Percentiles rank a stretch among this genome's conserved stretches.
Conservation (phyloP, 2,329 filamentous ascomycete genomes). For the Scolecobasidium constrictum region DNA sequence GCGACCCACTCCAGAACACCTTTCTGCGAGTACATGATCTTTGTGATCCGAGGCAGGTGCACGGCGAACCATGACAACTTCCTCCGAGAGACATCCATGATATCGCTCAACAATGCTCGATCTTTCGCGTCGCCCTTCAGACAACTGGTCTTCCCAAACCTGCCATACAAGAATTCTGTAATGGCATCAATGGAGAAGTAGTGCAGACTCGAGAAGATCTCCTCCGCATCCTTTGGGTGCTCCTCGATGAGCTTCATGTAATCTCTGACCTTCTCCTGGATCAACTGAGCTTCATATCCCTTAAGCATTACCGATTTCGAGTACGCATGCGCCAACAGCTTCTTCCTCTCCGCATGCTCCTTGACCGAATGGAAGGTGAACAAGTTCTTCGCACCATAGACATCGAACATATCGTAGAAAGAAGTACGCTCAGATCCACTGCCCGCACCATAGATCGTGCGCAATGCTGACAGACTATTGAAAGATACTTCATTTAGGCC, state of each 20-base stretch:
- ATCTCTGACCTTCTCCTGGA: constrained; percentile 29
- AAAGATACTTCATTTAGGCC: constrained; percentile 37
- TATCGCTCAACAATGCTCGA: constrained; percentile 34
- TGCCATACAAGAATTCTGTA: constrained; percentile 41
- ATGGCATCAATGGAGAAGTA: constrained; percentile 44
- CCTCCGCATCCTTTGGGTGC: constrained; percentile 23
- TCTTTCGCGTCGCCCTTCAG: constrained; percentile 27
- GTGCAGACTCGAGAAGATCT: constrained; percentile 40
- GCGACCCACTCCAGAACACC: constrained; percentile 27
- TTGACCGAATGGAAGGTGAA: constrained; percentile 38
- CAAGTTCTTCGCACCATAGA: constrained; percentile 39
- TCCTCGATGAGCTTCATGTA: constrained; percentile 31
- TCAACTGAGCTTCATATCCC: constrained; percentile 19
- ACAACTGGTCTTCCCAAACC: constrained; percentile 32
- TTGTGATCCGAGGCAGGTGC: constrained; percentile 34
- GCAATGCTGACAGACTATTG: constrained; percentile 33
- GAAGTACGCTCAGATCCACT: constrained; percentile 37
- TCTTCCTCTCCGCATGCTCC: constrained; percentile 40
- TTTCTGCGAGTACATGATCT: constrained; percentile 37
- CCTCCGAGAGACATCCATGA: constrained; percentile 35
- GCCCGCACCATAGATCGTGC: constrained; percentile 45
- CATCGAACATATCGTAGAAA: constrained; percentile 48
- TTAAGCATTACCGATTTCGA: constrained; percentile 38
- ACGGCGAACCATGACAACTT: constrained; percentile 39
- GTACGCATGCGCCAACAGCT: constrained; percentile 41